These are phyloP conservation scores for Plectosphaerella plurivora DNA, from an alignment of 2,329 filamentous ascomycete species.

Conservation along the genomic window DNA sequence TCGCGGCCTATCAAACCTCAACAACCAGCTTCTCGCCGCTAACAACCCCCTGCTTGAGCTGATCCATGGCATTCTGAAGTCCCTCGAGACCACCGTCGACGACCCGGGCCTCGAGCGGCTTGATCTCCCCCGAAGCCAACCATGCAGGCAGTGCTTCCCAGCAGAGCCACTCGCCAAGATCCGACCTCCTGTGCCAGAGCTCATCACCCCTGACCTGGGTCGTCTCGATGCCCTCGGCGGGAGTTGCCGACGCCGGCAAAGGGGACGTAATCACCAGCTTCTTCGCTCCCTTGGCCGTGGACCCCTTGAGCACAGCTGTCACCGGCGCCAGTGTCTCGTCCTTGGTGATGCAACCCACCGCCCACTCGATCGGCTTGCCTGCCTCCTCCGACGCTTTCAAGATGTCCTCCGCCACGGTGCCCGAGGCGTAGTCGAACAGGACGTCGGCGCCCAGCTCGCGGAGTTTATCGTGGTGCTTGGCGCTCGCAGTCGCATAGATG, in stretches of 20 bases:
- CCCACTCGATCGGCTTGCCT: background rate
- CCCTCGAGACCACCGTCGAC: constrained; percentile 30
- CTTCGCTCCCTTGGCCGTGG: background rate
- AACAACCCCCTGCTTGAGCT: constrained; percentile 34
- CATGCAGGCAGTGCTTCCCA: background rate
- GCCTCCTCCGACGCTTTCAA: background rate
- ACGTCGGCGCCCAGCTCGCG: constrained; percentile 10
- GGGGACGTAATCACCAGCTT: background rate
- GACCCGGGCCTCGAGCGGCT: constrained; percentile 32
- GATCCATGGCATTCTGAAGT: constrained; percentile 35
- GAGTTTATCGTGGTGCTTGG: constrained; percentile 10
- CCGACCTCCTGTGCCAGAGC: background rate
- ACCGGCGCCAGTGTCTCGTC: background rate
- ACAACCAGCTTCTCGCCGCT: constrained; percentile 38
- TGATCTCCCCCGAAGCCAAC: constrained; percentile 29
- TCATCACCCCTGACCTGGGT: background rate
- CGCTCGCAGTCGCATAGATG: constrained; percentile 11
- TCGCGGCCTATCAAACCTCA: background rate
- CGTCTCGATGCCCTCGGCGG: background rate
- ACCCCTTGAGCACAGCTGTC: background rate
- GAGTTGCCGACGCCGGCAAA: background rate
- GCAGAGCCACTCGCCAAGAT: constrained; percentile 2
- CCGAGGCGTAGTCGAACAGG: constrained; percentile 9
- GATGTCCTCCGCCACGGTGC: constrained; percentile 2
- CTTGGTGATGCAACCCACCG: constrained; percentile 8